Evolutionary conservation across 2,329 filamentous ascomycete genomes (phyloP).

Genomic region (Colletotrichum destructivum): DNA sequence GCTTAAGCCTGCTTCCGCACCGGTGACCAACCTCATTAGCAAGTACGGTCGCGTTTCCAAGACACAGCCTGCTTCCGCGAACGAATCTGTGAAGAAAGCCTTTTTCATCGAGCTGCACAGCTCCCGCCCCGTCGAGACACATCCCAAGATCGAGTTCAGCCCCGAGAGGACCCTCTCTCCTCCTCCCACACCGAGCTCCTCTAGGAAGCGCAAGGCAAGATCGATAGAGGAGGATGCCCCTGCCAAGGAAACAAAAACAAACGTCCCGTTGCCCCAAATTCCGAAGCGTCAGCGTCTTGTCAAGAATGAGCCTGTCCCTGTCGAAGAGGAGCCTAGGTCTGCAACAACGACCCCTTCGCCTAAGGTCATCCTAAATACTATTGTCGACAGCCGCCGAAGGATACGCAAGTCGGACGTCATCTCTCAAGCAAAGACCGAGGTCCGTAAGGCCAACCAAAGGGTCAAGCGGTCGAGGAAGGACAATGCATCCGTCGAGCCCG

Average conservation of each 20-base stretch:
- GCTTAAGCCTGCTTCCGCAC: slow-evolving; percentile 36
- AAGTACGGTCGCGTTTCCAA: slow-evolving; percentile 43
- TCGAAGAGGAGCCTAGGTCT: slow-evolving; percentile 34
- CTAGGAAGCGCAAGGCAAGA: slow-evolving; percentile 40
- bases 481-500: slow-evolving; percentile 26
- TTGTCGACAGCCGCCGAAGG: slow-evolving; percentile 39
- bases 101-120: slow-evolving; percentile 37
- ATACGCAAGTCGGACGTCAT: slow-evolving; percentile 49
- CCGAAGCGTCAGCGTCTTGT: slow-evolving; percentile 41
- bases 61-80: slow-evolving; percentile 12
- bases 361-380: slow-evolving; percentile 20
- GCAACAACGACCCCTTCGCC: slow-evolving; percentile 2
- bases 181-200: slow-evolving; percentile 12
- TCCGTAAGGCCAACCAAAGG: slow-evolving; percentile 44
- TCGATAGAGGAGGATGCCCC: slow-evolving; percentile 30
- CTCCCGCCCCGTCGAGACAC: slow-evolving; percentile 24
- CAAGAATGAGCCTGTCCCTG: slow-evolving; percentile 39
- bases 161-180: slow-evolving; percentile 11
- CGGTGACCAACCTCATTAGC: slow-evolving; percentile 38
- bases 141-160: slow-evolving; percentile 31
- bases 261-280: slow-evolving; percentile 1
- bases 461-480: slow-evolving; percentile 41
- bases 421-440: slow-evolving; percentile 49
- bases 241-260: slow-evolving; percentile 4
- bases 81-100: slow-evolving; percentile 37